A percentile compares a stretch with the other conserved stretches of the same genome.
Evolutionary conservation across 257 asterid genomes (phyloP).

Genomic region (Solanum piurae): DNA sequence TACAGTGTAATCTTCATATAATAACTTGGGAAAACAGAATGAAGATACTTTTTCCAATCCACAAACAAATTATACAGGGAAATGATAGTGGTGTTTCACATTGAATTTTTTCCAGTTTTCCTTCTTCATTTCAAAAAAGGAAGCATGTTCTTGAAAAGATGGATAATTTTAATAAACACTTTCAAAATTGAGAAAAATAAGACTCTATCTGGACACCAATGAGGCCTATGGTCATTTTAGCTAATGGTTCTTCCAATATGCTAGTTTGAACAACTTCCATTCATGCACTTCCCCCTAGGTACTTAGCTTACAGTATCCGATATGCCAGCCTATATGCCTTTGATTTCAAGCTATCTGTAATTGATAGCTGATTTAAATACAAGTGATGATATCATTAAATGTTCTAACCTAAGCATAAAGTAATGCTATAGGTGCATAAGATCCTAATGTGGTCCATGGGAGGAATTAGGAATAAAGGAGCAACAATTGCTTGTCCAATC

Average conservation of each 20-base stretch:
- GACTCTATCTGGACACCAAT: neutral
- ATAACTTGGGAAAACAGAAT: neutral
- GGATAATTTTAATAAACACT: neutral
- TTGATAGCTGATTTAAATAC: neutral
- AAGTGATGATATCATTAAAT: neutral
- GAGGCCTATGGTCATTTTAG: neutral
- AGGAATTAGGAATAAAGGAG: neutral
- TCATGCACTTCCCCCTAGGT: neutral
- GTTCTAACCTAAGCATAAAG: neutral
- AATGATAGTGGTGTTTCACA: no score
- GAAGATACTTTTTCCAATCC: neutral
- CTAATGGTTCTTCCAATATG: constrained; percentile 1
- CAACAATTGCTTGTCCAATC: neutral
- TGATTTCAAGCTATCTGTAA: neutral
- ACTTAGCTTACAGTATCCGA: neutral
- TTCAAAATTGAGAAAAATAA: neutral
- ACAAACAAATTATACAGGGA: neutral
- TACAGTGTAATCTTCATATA: neutral
- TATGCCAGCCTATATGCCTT: neutral
- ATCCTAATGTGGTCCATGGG: neutral
- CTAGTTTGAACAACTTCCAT: neutral
- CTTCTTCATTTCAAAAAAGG: neutral
- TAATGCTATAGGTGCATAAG: neutral
- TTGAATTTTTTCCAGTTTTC: neutral
- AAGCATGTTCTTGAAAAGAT: neutral